Evolutionary conservation across 2,329 filamentous ascomycete species (phyloP), one percentile per base, ranked within the genome.

Genomic region (Basipetospora chlamydospora): DNA sequence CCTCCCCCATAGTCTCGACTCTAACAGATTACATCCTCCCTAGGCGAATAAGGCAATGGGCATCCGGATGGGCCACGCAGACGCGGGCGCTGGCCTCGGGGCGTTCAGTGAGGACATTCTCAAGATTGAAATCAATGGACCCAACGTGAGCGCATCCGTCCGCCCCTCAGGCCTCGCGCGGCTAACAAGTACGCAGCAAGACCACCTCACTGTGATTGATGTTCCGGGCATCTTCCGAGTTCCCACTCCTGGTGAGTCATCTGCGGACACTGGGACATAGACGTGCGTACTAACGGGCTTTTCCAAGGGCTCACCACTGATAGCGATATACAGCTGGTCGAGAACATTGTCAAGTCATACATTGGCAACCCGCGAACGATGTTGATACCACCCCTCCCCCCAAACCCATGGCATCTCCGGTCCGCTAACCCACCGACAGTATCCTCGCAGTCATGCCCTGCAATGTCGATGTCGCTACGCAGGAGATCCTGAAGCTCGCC

Each of bases 141-240:
- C 66, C 0, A 34, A 57, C 0, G 61, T 28, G n/a, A 6, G 4
- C 13, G 13, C 26, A 15, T n/a, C 56, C 11, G 7, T 3, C 16
- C 7, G n/a, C 22, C 3, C 9, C 15, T 18, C 23, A 4, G 21
- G 28, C 18, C 22, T 13, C 9, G 12, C 11, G 16, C 41, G 18
- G 11, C 18, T 21, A 56, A 50, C 51, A 61, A 28, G 6, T 28
- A 3, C 8, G 3, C 17, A 28, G 26, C n/a, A 55, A 44, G 47
- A 61, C 3, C 60, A 68, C 12, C 53, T 71, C 5, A 72, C 66
- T 0, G 54, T 72, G 6, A 70, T 70, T 5, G 67, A 72, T 13
- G 64, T 72, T 0, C 67, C 67, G 0, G 68, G 67, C 0, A 64
- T 70, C n/a, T 70, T 71, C 39, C 55, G 60, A 6, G 47, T 48